Conservation (phyloP, 345 rosid genomes). For the Bruguiera gymnorhiza region DNA sequence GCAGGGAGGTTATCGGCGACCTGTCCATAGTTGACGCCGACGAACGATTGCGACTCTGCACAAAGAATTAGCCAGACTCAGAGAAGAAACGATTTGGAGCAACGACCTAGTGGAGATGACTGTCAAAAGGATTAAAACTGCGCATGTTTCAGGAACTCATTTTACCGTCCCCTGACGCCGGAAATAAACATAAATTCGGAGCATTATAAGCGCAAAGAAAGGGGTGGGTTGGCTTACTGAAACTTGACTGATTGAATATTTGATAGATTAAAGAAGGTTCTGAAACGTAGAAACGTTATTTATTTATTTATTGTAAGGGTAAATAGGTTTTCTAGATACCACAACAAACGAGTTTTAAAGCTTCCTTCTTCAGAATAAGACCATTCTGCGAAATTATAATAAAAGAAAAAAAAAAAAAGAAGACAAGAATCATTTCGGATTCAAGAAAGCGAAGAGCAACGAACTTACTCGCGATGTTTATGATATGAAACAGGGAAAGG, state of each 20-base stretch:
- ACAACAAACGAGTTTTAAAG: too few relatives aligned
- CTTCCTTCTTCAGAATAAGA: too few relatives aligned
- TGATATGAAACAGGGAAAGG: conserved; percentile 25
- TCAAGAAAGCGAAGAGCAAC: neutral
- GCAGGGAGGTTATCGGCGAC: conserved; percentile 90
- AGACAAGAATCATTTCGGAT: neutral
- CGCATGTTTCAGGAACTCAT: too few relatives aligned
- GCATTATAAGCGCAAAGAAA: too few relatives aligned
- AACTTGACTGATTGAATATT: too few relatives aligned
- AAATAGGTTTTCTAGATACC: too few relatives aligned
- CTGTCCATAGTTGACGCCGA: conserved; percentile 87
- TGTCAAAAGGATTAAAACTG: neutral
- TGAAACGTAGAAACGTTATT: too few relatives aligned
- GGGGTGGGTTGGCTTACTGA: too few relatives aligned
- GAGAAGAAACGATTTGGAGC: neutral
- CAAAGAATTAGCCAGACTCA: neutral
- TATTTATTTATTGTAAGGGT: too few relatives aligned
- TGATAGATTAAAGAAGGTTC: too few relatives aligned
- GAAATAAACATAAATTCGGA: too few relatives aligned
- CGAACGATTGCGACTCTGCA: conserved; percentile 66
- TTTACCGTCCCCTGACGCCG: too few relatives aligned
- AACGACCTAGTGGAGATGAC: neutral
- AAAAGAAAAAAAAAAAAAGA: neutral
- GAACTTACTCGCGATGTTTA: conserved; percentile 48
- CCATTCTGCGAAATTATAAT: neutral